Conservation (phyloP, 192 early-diverging fungal species). For the Podila epicladia region DNA sequence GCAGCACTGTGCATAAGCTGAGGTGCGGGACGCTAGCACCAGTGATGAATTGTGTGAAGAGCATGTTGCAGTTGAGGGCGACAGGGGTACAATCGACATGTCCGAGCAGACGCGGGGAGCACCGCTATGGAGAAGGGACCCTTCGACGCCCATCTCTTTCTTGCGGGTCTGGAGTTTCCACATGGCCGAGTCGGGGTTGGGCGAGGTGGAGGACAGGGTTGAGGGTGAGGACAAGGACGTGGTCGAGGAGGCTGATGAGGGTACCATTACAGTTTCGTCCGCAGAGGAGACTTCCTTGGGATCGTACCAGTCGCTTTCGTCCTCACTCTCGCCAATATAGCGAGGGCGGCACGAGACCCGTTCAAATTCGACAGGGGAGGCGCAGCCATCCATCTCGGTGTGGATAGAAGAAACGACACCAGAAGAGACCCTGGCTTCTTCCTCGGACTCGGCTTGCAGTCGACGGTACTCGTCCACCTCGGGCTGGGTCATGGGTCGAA, state of each 20-base stretch:
- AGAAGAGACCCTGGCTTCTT: neutral
- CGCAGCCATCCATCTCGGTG: neutral
- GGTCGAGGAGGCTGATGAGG: neutral
- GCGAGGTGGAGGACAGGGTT: neutral
- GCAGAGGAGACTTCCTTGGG: neutral
- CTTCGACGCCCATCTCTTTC: neutral
- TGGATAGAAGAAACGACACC: neutral
- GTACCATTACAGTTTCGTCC: neutral
- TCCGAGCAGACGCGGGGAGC: neutral
- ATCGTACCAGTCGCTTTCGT: neutral
- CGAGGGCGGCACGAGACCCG: neutral
- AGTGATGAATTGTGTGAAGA: neutral
- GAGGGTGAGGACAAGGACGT: neutral
- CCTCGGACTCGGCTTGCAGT: neutral
- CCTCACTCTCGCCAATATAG: neutral
- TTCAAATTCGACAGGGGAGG: neutral
- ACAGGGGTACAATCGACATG: neutral
- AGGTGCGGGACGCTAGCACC: neutral
- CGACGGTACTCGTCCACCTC: conserved; percentile 4
- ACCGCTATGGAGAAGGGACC: neutral
- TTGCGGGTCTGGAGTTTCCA: conserved; percentile 1
- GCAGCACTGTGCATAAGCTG: conserved; percentile 1
- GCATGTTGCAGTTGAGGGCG: neutral
- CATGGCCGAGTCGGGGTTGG: neutral
- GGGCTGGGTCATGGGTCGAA: conserved; percentile 1